Evolutionary conservation across 805 yeast genomes (phyloP).

Genomic region (Groenewaldozyma salmanticensis): DNA sequence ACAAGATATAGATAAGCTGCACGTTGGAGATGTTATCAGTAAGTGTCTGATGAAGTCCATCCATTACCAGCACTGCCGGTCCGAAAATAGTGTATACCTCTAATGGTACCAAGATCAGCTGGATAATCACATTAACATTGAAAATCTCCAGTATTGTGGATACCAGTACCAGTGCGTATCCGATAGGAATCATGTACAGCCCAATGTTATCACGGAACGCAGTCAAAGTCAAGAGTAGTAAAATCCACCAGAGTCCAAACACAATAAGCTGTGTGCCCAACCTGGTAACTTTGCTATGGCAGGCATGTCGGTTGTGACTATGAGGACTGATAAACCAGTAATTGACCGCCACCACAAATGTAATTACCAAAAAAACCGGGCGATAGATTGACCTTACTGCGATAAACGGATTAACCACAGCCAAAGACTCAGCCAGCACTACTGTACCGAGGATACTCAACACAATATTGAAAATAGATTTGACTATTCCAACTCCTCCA

Average conservation of each 20-base stretch:
- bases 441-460: neutral
- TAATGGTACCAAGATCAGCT: neutral
- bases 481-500: neutral
- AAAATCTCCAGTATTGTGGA: neutral
- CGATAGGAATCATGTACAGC: neutral
- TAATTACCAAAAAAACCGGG: neutral
- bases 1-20: slow-evolving; percentile 27
- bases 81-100: neutral
- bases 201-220: neutral
- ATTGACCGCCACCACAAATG: neutral
- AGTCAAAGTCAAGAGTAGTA: neutral
- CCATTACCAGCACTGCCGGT: slow-evolving; percentile 43
- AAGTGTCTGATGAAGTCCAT: slow-evolving; percentile 59
- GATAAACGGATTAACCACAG: neutral
- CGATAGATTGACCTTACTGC: neutral
- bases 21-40: slow-evolving; percentile 52
- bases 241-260: neutral
- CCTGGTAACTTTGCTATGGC: too few relatives aligned
- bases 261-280: neutral
- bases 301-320: neutral
- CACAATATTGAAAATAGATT: neutral
- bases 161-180: neutral
- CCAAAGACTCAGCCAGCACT: neutral
- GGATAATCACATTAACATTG: neutral
- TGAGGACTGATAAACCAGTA: neutral